Evolutionary conservation across 257 asterid species (phyloP).

Genomic region (Penstemon eatonii): DNA sequence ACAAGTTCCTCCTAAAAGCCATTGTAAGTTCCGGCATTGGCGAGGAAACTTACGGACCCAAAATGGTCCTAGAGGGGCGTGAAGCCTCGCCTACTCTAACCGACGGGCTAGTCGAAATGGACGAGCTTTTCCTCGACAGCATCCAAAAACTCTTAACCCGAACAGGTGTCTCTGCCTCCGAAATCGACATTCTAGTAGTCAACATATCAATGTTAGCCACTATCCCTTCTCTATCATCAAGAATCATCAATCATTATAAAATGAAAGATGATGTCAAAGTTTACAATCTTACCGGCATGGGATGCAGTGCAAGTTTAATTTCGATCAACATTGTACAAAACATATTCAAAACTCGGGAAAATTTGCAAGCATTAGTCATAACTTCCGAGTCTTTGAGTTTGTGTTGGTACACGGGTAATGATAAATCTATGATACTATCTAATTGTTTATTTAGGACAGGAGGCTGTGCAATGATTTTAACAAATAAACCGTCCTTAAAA

Average conservation of each 20-base stretch:
- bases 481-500: slow-evolving; percentile 46
- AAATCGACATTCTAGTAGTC: slow-evolving; percentile 76
- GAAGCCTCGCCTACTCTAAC: slow-evolving; percentile 53
- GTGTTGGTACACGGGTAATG: slow-evolving; percentile 79
- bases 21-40: slow-evolving; percentile 89
- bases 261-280: slow-evolving; percentile 69
- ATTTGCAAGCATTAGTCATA: slow-evolving; percentile 54
- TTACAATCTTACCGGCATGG: slow-evolving; percentile 85
- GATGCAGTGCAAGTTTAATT: slow-evolving; percentile 83
- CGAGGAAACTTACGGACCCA: slow-evolving; percentile 82
- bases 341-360: slow-evolving; percentile 41
- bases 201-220: slow-evolving; percentile 74
- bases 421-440: slow-evolving; percentile 82
- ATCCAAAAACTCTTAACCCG: slow-evolving; percentile 48
- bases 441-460: slow-evolving; percentile 80
- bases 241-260: slow-evolving; percentile 57
- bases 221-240: slow-evolving; percentile 55
- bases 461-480: slow-evolving; percentile 66
- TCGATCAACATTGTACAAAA: slow-evolving; percentile 55
- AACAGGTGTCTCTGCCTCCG: slow-evolving; percentile 46
- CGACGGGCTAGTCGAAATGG: slow-evolving; percentile 71
- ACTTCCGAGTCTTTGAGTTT: slow-evolving; percentile 75
- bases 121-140: slow-evolving; percentile 59
- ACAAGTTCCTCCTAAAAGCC: slow-evolving; percentile 74
- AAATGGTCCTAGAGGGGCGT: slow-evolving; percentile 61